Base-by-base conservation (phyloP, 306 rosid genomes). In the Vicia sativa region DNA sequence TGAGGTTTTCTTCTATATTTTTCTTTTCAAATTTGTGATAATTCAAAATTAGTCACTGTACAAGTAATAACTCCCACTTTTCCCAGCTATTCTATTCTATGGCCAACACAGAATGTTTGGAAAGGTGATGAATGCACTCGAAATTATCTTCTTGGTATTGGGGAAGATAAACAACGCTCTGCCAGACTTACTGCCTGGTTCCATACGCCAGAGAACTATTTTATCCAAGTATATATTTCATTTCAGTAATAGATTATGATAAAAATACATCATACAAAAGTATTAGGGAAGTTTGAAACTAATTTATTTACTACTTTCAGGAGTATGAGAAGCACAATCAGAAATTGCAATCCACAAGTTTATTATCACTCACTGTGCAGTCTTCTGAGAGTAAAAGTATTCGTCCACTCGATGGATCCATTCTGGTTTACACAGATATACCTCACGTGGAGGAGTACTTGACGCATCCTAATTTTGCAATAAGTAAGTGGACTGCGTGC, bases 101-200 rank as follows among this genome's bases (percentile, higher is more conserved):
- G 98, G 98, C 96, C 98, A 54, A 48, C 80, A 43, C 79, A 45
- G 70, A 82, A 89, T 82, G 86, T 83, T 45, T 76, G 46, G 44
- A 86, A 82, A 63, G 96, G 87, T 7, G 87, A 81, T 39, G 96
- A 87, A 66, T 92, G 98, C 82, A 86, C 96, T 53, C 91, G 93
- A 8, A 96, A 92, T 80, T 90, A 78, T 82, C 96, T 92, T 57
- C 85, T 77, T 80, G 93, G 91, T 74, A 86, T 92, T 69, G 93
- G 89, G 74, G 98, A 92, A 80, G 93, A 86, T 73, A 92, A 85
- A 69, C 96, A 92, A 74, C 91, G 91, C 31, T 92, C 98, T 62
- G 91, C 93, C 70, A 84, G 93, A 83, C 93, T 92, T 53, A 87
- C 93, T 49, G 91, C 98, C 73, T 92, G 96, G 96, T 92, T 87